Evolutionary conservation across 768 basidiomycete species (phyloP).

Genomic region (Rhodotorula sphaerocarpa): DNA sequence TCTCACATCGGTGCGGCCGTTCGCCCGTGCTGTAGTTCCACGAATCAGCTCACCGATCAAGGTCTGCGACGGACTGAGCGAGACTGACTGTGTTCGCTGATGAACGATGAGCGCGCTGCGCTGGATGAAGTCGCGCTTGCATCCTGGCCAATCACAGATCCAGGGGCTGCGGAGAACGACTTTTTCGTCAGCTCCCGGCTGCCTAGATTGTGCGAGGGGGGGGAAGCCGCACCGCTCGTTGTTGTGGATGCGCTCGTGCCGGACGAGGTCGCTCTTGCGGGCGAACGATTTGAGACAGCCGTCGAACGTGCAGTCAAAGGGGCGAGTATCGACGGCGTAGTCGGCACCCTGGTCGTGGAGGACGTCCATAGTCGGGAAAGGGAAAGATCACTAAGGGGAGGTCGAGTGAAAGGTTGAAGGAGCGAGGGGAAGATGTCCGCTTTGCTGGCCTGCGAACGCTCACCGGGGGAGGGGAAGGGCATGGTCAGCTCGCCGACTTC

Average conservation of each 20-base stretch:
- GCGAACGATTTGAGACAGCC: slow-evolving; percentile 45
- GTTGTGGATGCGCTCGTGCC: slow-evolving; percentile 47
- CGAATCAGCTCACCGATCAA: background rate
- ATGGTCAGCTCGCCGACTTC: background rate
- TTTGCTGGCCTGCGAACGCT: background rate
- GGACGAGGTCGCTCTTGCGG: slow-evolving; percentile 44
- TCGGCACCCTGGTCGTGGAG: slow-evolving; percentile 1
- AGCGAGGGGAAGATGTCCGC: background rate
- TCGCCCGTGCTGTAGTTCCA: slow-evolving; percentile 55
- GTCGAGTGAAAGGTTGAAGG: background rate
- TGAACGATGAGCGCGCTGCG: slow-evolving; percentile 85
- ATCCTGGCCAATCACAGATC: slow-evolving; percentile 39
- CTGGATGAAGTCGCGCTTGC: slow-evolving; percentile 48
- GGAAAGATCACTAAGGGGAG: background rate
- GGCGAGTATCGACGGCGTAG: slow-evolving; percentile 21
- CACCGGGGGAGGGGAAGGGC: background rate
- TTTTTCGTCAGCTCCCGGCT: slow-evolving; percentile 38
- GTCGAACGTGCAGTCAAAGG: slow-evolving; percentile 37
- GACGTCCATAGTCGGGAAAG: background rate
- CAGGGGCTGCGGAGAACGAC: slow-evolving; percentile 41
- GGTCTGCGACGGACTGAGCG: background rate
- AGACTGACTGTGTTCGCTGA: slow-evolving; percentile 63
- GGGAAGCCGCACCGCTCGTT: slow-evolving; percentile 44
- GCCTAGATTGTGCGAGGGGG: slow-evolving; percentile 19
- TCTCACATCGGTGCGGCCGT: slow-evolving; percentile 79